Conservation (phyloP, 2,329 filamentous ascomycete genomes). For the Hortaea werneckii region DNA sequence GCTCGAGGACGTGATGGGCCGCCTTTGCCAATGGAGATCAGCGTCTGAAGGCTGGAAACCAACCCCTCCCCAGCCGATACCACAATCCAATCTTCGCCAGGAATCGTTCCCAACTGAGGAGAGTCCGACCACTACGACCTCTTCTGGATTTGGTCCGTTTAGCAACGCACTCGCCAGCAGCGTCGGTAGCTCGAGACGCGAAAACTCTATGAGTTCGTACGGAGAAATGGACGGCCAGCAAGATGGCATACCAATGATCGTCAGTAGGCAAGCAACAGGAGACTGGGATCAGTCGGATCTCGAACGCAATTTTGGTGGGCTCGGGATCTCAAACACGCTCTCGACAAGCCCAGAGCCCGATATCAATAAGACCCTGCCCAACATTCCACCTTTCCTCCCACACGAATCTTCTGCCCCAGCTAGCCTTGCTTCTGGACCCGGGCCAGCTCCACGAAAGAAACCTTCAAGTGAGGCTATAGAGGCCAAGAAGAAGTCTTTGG, state of each 20-base stretch:
- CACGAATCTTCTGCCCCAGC: conserved; percentile 59
- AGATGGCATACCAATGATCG: conserved; percentile 67
- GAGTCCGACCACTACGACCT: conserved; percentile 70
- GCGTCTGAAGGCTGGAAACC: conserved; percentile 51
- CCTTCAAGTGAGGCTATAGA: conserved; percentile 65
- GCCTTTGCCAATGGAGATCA: conserved; percentile 87
- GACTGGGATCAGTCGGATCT: conserved; percentile 62
- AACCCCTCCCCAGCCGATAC: conserved; percentile 34
- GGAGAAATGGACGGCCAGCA: conserved; percentile 73
- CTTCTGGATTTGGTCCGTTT: conserved; percentile 56
- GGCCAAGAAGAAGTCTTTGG: conserved; percentile 63
- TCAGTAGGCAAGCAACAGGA: conserved; percentile 58
- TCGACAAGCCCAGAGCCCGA: conserved; percentile 13
- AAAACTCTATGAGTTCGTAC: conserved; percentile 78
- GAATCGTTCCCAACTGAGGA: conserved; percentile 58
- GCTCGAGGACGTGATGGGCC: conserved; percentile 74
- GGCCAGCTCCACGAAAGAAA: conserved; percentile 43
- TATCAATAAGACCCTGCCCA: conserved; percentile 9
- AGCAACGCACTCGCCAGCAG: conserved; percentile 49
- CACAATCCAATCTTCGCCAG: conserved; percentile 54
- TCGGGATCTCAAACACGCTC: conserved; percentile 52
- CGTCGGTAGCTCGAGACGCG: conserved; percentile 68
- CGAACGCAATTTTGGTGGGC: conserved; percentile 45
- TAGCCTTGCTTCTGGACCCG: conserved; percentile 14
- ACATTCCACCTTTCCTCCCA: conserved; percentile 42